These are phyloP conservation scores for Metschnikowia cubensis DNA, from an alignment of 805 yeast genomes.

Conservation along the genomic window DNA sequence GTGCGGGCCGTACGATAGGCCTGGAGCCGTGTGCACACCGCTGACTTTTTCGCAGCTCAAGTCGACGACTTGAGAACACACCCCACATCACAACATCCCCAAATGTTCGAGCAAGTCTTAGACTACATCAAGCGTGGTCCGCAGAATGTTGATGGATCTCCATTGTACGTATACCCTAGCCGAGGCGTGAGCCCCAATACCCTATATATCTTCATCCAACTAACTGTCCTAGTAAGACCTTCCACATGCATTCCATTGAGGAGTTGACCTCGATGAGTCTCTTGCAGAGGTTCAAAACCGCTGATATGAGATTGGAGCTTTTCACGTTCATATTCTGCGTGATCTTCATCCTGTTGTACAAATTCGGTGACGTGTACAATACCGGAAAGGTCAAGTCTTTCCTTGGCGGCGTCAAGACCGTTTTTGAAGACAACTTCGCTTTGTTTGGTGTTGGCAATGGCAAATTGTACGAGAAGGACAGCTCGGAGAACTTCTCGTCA, in stretches of 20 bases:
- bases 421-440: conserved; percentile 63
- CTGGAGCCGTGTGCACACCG: neutral
- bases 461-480: conserved; percentile 54
- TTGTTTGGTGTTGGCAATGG: conserved; percentile 62
- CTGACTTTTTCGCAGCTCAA: conserved; percentile 3
- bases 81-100: neutral
- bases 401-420: conserved; percentile 47
- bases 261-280: conserved; percentile 59
- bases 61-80: conserved; percentile 2
- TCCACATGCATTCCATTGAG: conserved; percentile 36
- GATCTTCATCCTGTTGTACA: conserved; percentile 48
- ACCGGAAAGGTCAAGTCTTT: conserved; percentile 49
- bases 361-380: conserved; percentile 60
- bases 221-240: conserved; percentile 14
- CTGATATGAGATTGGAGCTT: conserved; percentile 78
- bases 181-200: neutral
- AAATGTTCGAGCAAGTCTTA: conserved; percentile 13
- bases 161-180: conserved; percentile 13
- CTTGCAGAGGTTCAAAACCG: conserved; percentile 50
- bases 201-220: neutral
- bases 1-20: neutral
- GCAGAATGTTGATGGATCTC: conserved; percentile 17
- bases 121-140: conserved; percentile 17
- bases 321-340: conserved; percentile 50
- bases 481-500: conserved; percentile 56